Evolutionary conservation across 352 stramenopile species (phyloP).

Genomic region (Pythium dissotocum): DNA sequence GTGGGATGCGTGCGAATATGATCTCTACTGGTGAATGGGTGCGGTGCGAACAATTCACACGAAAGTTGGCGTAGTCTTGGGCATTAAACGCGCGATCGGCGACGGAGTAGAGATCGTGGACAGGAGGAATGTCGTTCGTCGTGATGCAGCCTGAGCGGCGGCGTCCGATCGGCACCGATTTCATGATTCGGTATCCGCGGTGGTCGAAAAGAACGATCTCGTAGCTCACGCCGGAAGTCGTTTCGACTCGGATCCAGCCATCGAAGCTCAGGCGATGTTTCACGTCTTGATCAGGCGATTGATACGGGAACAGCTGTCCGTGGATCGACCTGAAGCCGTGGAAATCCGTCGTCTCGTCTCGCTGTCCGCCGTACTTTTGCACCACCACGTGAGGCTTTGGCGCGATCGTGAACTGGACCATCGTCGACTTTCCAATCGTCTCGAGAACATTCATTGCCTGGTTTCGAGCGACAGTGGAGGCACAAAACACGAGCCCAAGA

Average conservation of each 20-base stretch:
- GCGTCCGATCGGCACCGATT: neutral
- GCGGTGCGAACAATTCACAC: constrained; percentile 19
- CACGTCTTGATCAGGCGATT: too few relatives aligned
- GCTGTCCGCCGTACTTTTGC: constrained; percentile 14
- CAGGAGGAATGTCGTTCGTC: constrained; percentile 17
- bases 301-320: constrained; percentile 20
- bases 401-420: constrained; percentile 27
- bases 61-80: constrained; percentile 24
- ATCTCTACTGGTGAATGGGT: constrained; percentile 19
- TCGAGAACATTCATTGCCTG: constrained; percentile 18
- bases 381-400: constrained; percentile 20
- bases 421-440: constrained; percentile 7
- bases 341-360: constrained; percentile 23
- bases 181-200: constrained; percentile 17
- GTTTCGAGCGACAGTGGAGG: constrained; percentile 1
- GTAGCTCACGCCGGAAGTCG: constrained; percentile 12
- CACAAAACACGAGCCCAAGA: constrained; percentile 13
- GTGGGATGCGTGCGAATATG: constrained; percentile 21
- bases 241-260: constrained; percentile 20
- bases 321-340: constrained; percentile 20
- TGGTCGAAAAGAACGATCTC: constrained; percentile 23
- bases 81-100: constrained; percentile 16
- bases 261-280: constrained; percentile 12
- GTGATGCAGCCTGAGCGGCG: constrained; percentile 17
- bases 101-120: constrained; percentile 15